phyloP scores from a whole-genome alignment of 495 filamentous ascomycete genomes.

The Neurospora discreta region DNA sequence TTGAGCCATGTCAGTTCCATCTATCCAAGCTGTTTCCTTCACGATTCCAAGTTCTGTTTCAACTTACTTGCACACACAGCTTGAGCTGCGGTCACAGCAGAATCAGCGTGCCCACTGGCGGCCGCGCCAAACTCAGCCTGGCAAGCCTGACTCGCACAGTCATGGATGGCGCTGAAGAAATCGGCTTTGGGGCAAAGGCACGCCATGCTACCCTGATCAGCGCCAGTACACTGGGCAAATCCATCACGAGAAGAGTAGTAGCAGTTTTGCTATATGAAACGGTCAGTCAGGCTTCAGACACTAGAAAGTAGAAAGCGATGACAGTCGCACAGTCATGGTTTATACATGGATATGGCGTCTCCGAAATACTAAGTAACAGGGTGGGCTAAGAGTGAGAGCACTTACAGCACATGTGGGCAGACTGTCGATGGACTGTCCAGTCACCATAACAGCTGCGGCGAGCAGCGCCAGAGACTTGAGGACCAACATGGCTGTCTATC shows the following conservation, averaged over 20 bases:
- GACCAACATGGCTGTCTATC: conserved; percentile 9
- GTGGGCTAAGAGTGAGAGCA: conserved; percentile 1
- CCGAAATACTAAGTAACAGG: not conserved
- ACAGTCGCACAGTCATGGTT: not conserved
- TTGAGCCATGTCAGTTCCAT: not conserved
- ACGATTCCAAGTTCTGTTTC: not conserved
- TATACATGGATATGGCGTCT: not conserved
- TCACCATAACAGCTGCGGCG: conserved; percentile 8
- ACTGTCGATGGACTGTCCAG: conserved; percentile 13
- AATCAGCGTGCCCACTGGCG: not conserved
- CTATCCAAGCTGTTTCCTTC: not conserved
- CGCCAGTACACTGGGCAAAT: conserved; percentile 8
- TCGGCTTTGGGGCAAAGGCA: conserved; percentile 20
- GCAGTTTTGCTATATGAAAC: conserved; percentile 15
- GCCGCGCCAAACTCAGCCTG: not conserved
- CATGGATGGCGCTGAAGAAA: conserved; percentile 7
- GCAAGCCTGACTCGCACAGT: conserved; percentile 14
- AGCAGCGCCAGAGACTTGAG: conserved; percentile 13
- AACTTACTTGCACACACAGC: conserved; percentile 28
- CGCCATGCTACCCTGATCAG: conserved; percentile 2
- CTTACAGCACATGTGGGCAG: conserved; percentile 18
- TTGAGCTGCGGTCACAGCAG: conserved; percentile 5
- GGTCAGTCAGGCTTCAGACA: conserved; percentile 8
- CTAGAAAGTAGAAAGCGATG: not conserved
- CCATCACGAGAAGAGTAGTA: conserved; percentile 3